A percentile compares a stretch with the other conserved stretches of the same genome.
Conservation (phyloP, 495 filamentous ascomycete species). For the Polyplosphaeria fusca region DNA sequence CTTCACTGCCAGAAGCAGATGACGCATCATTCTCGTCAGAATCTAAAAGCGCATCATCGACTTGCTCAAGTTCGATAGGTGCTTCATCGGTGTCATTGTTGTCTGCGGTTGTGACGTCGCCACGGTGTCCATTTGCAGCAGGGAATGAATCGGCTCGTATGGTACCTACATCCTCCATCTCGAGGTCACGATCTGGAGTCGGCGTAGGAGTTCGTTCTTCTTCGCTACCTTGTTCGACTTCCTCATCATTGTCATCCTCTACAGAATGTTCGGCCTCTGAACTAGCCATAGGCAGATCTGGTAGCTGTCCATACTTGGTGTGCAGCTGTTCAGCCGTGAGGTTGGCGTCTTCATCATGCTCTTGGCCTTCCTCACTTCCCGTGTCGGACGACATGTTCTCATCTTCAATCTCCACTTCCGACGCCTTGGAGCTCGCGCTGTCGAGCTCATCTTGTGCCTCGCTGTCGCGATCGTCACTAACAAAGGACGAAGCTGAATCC, state of each 20-base stretch:
- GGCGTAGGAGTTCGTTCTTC: slow-evolving; percentile 25
- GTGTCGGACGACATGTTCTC: slow-evolving; percentile 36
- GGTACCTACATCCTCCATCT: slow-evolving; percentile 24
- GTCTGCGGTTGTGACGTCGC: slow-evolving; percentile 29
- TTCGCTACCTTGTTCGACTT: slow-evolving; percentile 49
- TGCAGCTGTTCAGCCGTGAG: slow-evolving; percentile 27
- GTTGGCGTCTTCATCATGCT: slow-evolving; percentile 31
- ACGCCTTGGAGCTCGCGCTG: neutral
- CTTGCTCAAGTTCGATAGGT: slow-evolving; percentile 57
- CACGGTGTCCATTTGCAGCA: slow-evolving; percentile 14
- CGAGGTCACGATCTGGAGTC: slow-evolving; percentile 18
- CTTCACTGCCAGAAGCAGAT: slow-evolving; percentile 29
- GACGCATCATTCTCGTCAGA: slow-evolving; percentile 18
- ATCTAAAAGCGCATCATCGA: slow-evolving; percentile 58
- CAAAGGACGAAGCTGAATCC: slow-evolving; percentile 37
- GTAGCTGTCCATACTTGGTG: slow-evolving; percentile 28
- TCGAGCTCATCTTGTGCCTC: slow-evolving; percentile 25
- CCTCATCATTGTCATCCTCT: slow-evolving; percentile 59
- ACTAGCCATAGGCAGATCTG: slow-evolving; percentile 38
- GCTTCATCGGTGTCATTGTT: slow-evolving; percentile 31
- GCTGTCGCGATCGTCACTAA: slow-evolving; percentile 36
- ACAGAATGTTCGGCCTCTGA: slow-evolving; percentile 66
- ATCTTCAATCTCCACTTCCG: slow-evolving; percentile 42
- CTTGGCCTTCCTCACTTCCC: slow-evolving; percentile 27
- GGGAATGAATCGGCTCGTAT: slow-evolving; percentile 14